phyloP scores from a whole-genome alignment of 805 yeast genomes.

The Ogataea nitratoaversa region DNA sequence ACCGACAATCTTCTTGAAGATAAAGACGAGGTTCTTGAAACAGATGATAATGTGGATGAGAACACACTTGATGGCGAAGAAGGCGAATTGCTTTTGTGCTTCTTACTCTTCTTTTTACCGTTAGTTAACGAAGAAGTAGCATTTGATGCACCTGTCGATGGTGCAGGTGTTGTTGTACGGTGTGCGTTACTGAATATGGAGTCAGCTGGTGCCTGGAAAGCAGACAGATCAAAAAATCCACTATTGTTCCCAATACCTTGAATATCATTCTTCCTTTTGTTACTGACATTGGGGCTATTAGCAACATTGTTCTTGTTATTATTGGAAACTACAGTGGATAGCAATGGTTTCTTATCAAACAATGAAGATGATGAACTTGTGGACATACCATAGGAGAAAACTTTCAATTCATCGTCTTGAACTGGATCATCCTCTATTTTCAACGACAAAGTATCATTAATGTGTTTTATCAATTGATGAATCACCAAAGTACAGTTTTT shows the following conservation, averaged over 20 bases:
- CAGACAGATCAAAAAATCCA: conserved; percentile 26
- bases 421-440: conserved; percentile 9
- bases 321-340: neutral
- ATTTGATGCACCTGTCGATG: conserved; percentile 9
- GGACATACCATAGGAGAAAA: conserved; percentile 19
- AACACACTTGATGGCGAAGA: conserved; percentile 27
- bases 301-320: no score
- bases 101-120: conserved; percentile 11
- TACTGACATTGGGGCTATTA: no score
- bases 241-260: neutral
- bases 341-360: conserved; percentile 18
- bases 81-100: conserved; percentile 25
- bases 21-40: conserved; percentile 27
- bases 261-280: conserved; percentile 1
- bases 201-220: conserved; percentile 24
- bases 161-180: conserved; percentile 3
- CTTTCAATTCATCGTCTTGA: conserved; percentile 20
- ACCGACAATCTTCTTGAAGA: conserved; percentile 26
- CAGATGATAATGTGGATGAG: conserved; percentile 17
- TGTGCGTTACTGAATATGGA: conserved; percentile 3
- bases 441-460: conserved; percentile 14
- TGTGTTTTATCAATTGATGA: conserved; percentile 15
- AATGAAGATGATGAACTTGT: conserved; percentile 15
- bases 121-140: conserved; percentile 2
- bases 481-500: conserved; percentile 24